Base-by-base conservation (phyloP, 192 early-diverging fungal genomes). In the Linnemannia elongata region DNA sequence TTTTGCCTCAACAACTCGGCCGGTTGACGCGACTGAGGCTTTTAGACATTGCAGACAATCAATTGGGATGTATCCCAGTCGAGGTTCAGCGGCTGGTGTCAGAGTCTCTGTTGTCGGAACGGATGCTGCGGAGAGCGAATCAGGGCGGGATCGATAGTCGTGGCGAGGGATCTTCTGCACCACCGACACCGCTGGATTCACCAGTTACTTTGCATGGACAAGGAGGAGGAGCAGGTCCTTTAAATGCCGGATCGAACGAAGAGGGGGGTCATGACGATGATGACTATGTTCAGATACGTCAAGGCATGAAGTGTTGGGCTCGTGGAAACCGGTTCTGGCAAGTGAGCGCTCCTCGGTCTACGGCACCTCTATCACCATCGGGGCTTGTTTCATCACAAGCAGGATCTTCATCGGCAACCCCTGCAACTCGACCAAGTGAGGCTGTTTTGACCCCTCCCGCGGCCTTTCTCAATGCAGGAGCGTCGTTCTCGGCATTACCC, bases 291-390 rank as follows among this genome's bases (percentile, higher is more conserved):
- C 85, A 87, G 54, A 87, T 87, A 69, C 75, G 85, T 0, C 85
- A 81, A 69, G 85, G 85, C 4, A 87, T 87, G 85, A 87, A 87
- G 35, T 87, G 85, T 38, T 87, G 85, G 85, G 85, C 85, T 38
- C 75, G 85, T 47, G 85, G 80, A 9, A 87, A 87, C 42, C 54
- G 80, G 45, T 87, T 87, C 42, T 87, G 85, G 85, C 85, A 87
- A 45, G 85, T 78, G 35, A 77, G 76, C n/a, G 74, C 44, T 1
- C 68, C 85, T 44, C 22, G 72, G 36, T 45, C 72, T 6, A 75
- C 85, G 17, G 36, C 72, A 6, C 52, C 79, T 39, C 18, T 30
- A 20, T 74, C 79, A 24, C 70, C 74, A 7, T 45, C 30, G 22
- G n/a, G 52, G 68, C 1, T n/a, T 10, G 54, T 35, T 18, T n/a